Base-by-base conservation (phyloP, 352 stramenopile genomes). In the Phytophthora ramorum region DNA sequence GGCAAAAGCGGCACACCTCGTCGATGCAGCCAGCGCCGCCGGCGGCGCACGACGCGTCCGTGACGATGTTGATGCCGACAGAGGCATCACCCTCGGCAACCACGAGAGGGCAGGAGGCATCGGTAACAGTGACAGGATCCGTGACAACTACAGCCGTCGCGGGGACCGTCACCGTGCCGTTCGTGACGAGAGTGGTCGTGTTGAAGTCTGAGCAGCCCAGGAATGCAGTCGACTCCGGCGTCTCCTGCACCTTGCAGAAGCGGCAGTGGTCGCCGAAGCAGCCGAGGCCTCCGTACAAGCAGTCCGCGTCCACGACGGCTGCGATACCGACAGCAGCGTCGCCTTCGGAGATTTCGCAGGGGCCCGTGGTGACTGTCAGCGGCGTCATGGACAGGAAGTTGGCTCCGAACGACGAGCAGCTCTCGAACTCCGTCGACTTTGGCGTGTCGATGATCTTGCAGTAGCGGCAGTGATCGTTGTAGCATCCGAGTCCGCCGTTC, bases 1-100 rank as follows among this genome's bases (percentile, higher is more conserved):
- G 71, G 56, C 78, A 87, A 38, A 76, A 85, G 16, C 73, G 73
- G 12, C 76, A 85, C 22, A 68, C 37, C 6, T 73, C 50, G 40
- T 62, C 73, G 46, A 75, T 78, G 43, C 76, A 82, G 7, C 73
- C 73, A n/a, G 75, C 50, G 9, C 76, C 76, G 17, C 76, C 73
- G 14, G 13, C 46, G 1, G 35, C 56, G 14, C 76, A 85, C 2
- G 63, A 52, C 6, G 13, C 20, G 19, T 80, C 76, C 9, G 56
- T 34, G 2, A 76, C 58, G 46, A 73, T 71, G 2, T 64, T 59
- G 20, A 84, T 72, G 7, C 73, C 76, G n/a, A 76, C 66, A 0
- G 67, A 40, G 14, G 53, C 63, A 16, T 75, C 66, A 1, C 66
- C 61, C 0, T 66, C 43, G 4, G 65, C 68, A 7, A 66, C 51